Evolutionary conservation across 306 rosid species (phyloP), one percentile per base, ranked within the genome.

Genomic region (Acacia melanoxylon): DNA sequence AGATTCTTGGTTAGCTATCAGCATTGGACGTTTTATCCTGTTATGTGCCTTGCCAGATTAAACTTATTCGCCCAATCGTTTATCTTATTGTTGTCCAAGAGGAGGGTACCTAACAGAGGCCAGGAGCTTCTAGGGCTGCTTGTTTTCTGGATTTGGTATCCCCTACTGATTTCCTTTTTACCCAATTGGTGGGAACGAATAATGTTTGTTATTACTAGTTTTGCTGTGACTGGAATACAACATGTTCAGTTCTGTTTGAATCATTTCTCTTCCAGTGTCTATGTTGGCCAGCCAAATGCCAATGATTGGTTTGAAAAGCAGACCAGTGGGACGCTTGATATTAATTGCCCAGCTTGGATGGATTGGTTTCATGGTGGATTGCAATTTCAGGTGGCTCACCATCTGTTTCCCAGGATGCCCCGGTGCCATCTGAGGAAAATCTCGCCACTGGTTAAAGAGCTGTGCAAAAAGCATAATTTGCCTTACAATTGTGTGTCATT

Each of bases 301-400:
- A 83, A 37, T 44, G 87, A 90, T 48, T 90, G 93, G 93, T 83
- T 86, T 82, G 90, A 88, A 80, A 88, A 68, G 82, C 93, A 90
- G 80, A 86, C 90, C 0, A 81, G 20, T 24, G 93, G 93, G 45
- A 78, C 91, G 0, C 85, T 90, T 25, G 65, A 88, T 25, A 77
- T 90, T 4, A 12, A 66, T 9, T 90, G 89, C 68, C 62, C 91
- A 0, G 24, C 90, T 66, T 90, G 93, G 93, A 90, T 90, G 93
- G 93, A 90, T 69, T 90, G 93, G 93, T 90, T 90, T 62, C 90
- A 86, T 74, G 93, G 93, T 6, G 93, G 93, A 10, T 58, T 90
- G 87, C 93, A 90, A 72, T 88, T 88, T 77, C 93, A 90, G 87
- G 83, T 86, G 54, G 93, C 79, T 52, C 93, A 90, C 46, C 93